A percentile compares a stretch with the other conserved stretches of the same genome.
Conservation (phyloP, 192 early-diverging fungal species). For the Powellomyces hirtus region DNA sequence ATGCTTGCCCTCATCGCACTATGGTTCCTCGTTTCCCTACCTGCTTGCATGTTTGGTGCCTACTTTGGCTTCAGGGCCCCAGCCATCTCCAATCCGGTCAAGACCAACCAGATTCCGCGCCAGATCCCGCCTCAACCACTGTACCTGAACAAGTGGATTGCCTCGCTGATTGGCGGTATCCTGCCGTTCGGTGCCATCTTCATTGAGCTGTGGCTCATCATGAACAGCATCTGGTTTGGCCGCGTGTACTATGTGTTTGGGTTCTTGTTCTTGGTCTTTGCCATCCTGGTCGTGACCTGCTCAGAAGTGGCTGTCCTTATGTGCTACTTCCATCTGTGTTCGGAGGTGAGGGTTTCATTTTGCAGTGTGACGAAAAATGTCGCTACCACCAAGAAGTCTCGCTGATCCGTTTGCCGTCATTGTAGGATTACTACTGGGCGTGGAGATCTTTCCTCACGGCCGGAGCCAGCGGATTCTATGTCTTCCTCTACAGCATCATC, state of each 20-base stretch:
- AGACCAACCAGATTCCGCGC: constrained; percentile 89
- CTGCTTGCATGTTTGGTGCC: constrained; percentile 78
- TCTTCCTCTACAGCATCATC: constrained; percentile 72
- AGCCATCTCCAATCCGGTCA: constrained; percentile 79
- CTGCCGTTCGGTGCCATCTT: constrained; percentile 66
- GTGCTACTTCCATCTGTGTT: constrained; percentile 58
- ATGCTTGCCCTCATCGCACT: constrained; percentile 74
- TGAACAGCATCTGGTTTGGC: constrained; percentile 53
- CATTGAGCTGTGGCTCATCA: constrained; percentile 63
- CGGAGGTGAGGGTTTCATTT: constrained; percentile 34
- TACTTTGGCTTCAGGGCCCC: constrained; percentile 75
- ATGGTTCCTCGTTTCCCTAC: constrained; percentile 81
- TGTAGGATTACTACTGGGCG: constrained; percentile 78
- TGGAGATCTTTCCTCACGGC: constrained; percentile 81
- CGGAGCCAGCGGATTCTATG: constrained; percentile 69
- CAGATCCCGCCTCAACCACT: constrained; percentile 78
- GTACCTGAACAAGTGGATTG: constrained; percentile 59
- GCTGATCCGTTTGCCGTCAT: neutral
- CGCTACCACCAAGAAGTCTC: neutral
- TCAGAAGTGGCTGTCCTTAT: constrained; percentile 50
- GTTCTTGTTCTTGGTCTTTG: constrained; percentile 54
- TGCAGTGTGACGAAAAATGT: neutral
- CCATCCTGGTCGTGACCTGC: constrained; percentile 54
- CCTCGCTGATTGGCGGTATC: constrained; percentile 68
- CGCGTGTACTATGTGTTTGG: constrained; percentile 60